Evolutionary conservation across 352 stramenopile species (phyloP), one percentile per base, ranked within the genome.

Genomic region (Elongisporangium undulatum): DNA sequence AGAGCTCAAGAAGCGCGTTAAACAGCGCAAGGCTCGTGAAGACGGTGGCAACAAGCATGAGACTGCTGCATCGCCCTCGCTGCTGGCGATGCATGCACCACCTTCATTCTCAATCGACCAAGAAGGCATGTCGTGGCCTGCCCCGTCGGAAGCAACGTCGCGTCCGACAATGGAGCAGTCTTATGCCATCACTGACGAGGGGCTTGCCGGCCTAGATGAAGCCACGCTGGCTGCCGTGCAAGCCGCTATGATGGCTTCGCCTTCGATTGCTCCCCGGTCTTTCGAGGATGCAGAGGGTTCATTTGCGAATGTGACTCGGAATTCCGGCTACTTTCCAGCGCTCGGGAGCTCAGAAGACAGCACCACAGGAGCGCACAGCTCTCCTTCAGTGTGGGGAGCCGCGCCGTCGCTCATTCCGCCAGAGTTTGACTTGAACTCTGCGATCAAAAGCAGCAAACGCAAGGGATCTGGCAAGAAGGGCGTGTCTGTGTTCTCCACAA

Each of bases 1-100:
- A 3, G 87, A 94, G 24, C 62, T 94, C 9, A 94, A 92, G 72
- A 92, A 92, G 63, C 85, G 85, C 20, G 56, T 71, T 39, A 90
- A 87, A 52, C 74, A 85, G 29, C 68, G 85, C 3, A 91, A 91
- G 61, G 67, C 75, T 49, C 78, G 83, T 57, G 64, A 68, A 54
- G 68, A 59, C 13, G 29, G 29, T 41, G 29, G 29, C 29, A 41
- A 41, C 29, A 77, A 78, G 58, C 62, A 72, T 56, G 51, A 61
- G 6, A 59, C 56, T 4, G 58, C 69, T 23, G 64, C 67, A 45
- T 73, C 63, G 71, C 77, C 59, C 51, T 71, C 63, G 45, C 77
- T 56, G 38, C 76, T 67, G 49, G 62, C 19, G 15, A 56, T 48
- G 39, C 69, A 65, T 21, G 64, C 62, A 10, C 39, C 75, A 26